Evolutionary conservation across 345 rosid species (phyloP).

Genomic region (sweet orange (Citrus sinensis)): DNA sequence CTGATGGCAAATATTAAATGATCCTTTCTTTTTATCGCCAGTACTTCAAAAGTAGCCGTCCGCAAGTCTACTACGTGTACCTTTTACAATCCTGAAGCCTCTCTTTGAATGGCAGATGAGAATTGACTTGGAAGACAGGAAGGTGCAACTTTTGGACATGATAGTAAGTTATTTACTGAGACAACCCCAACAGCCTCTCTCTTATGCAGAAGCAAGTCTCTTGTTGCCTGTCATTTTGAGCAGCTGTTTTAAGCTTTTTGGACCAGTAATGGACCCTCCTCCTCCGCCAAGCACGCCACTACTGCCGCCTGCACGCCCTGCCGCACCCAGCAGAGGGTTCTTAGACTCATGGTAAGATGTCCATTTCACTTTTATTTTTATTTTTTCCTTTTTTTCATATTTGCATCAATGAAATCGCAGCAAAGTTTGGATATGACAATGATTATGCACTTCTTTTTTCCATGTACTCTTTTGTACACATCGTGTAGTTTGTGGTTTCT

Average conservation of each 20-base stretch:
- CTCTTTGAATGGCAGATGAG: conserved; percentile 35
- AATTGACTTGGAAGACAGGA: conserved; percentile 16
- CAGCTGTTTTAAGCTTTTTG: background rate
- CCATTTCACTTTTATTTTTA: background rate
- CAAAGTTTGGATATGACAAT: conserved; percentile 1
- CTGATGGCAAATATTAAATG: too few species aligned
- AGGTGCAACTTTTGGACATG: background rate
- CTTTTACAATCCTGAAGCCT: background rate
- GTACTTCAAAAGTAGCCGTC: background rate
- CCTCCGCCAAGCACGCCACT: conserved; percentile 39
- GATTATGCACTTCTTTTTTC: background rate
- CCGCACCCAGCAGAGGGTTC: conserved; percentile 26
- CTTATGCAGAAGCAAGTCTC: background rate
- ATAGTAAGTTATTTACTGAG: background rate
- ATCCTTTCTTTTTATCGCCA: too few species aligned
- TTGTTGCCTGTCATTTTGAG: background rate
- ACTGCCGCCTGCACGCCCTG: conserved; percentile 30
- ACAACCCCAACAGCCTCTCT: background rate
- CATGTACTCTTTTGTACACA: background rate
- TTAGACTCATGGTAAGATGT: conserved; percentile 39
- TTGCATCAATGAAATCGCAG: background rate
- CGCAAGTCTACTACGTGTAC: conserved; percentile 1
- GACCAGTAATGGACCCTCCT: conserved; percentile 36
- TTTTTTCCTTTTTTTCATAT: background rate
- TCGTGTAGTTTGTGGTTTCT: conserved; percentile 48